Evolutionary conservation across 192 early-diverging fungal genomes (phyloP), one percentile per base, ranked within the genome.

Genomic region (Gaertneriomyces semiglobifer): DNA sequence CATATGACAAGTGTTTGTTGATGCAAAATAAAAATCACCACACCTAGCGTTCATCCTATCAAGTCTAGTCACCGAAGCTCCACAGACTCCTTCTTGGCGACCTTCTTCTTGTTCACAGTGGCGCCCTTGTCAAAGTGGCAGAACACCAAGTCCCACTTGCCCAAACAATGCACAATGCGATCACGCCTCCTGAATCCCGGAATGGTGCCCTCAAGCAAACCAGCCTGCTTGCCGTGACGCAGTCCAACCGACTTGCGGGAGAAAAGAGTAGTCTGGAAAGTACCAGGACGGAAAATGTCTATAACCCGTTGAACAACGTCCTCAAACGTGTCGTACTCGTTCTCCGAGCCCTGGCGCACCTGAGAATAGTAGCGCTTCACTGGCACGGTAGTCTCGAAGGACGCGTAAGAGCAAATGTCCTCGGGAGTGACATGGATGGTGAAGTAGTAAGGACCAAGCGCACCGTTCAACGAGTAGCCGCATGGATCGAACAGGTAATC

Each of bases 381-480:
- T 7, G 92, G 86, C 52, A 99, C 86, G 65, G 90, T 95, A 43
- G 93, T 94, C 74, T 99, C 96, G 76, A 97, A 96, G 44, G 92
- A 94, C n/a, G 96, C 96, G 69, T 99, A 99, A 18, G 96, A 99
- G 88, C 93, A 99, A 64, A 86, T 79, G n/a, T 85, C 88, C 74
- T 99, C 96, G 10, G 96, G 96, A 16, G 96, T 99, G 14, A 99
- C 96, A 65, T 99, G 96, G 74, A 97, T 92, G 16, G 92, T 99
- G 72, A 76, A 85, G 72, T 91, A 99, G 79, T 99, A 94, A 25
- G 84, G 86, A 48, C 90, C 92, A 7, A 88, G 77, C 3, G 97
- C 70, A 5, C 90, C 95, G 71, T 99, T 99, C 58, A 92, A 86
- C 18, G 94, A 96, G 71, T 95, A 99, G 0, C 96, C 96, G 69